Conservation (phyloP, 2,329 filamentous ascomycete genomes). For the Fusarium robinianum region DNA sequence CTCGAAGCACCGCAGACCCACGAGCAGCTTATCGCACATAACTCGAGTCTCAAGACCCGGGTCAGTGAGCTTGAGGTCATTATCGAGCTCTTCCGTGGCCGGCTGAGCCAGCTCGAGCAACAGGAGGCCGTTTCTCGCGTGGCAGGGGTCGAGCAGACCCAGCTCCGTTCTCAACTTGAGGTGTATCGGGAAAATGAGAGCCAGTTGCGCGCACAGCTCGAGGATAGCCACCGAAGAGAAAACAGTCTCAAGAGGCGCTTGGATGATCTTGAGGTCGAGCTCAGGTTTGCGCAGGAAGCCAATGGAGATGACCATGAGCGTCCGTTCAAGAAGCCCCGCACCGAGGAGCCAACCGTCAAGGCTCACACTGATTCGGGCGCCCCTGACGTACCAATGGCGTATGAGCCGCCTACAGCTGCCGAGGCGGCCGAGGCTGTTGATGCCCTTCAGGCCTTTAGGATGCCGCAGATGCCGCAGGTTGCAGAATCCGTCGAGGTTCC, state of each 20-base stretch:
- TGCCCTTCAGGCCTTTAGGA: conserved; percentile 1
- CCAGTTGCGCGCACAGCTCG: conserved; percentile 65
- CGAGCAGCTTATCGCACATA: conserved; percentile 78
- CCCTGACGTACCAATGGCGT: background rate
- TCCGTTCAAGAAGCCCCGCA: conserved; percentile 38
- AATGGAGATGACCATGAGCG: conserved; percentile 29
- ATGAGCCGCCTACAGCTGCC: background rate
- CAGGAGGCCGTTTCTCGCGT: conserved; percentile 71
- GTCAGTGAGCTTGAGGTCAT: conserved; percentile 96
- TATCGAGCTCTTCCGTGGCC: conserved; percentile 78
- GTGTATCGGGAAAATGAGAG: conserved; percentile 46
- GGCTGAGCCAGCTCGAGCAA: conserved; percentile 78
- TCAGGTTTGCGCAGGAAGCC: conserved; percentile 42
- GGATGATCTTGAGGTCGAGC: conserved; percentile 73
- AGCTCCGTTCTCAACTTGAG: conserved; percentile 61
- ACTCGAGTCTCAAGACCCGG: conserved; percentile 88
- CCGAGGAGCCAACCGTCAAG: conserved; percentile 23
- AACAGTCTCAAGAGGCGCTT: conserved; percentile 80
- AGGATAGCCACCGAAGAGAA: conserved; percentile 78
- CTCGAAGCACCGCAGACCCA: conserved; percentile 75
- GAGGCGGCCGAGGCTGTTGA: conserved; percentile 13
- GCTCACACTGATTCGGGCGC: conserved; percentile 20
- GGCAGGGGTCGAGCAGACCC: conserved; percentile 58
- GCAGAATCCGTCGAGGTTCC: too few relatives aligned
- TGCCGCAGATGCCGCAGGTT: too few relatives aligned